These are phyloP conservation scores for Sicyos baderoa DNA, from an alignment of 306 rosid species.

Conservation along the genomic window DNA sequence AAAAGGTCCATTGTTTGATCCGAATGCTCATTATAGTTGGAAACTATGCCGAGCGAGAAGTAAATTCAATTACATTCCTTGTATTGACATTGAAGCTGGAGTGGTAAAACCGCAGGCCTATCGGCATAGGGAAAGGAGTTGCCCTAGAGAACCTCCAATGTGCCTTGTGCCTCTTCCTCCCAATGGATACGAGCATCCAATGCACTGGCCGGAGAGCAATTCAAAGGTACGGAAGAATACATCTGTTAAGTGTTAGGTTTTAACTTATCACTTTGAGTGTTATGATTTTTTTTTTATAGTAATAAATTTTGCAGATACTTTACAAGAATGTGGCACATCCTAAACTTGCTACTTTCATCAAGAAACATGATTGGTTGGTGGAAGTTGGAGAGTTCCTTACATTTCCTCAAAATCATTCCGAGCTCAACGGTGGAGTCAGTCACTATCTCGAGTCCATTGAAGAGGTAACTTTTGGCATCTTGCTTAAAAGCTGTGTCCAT, in stretches of 20 bases:
- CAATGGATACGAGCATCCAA: conserved; percentile 46
- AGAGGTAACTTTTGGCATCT: conserved; percentile 46
- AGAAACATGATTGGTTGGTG: conserved; percentile 65
- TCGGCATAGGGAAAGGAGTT: conserved; percentile 88
- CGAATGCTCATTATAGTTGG: conserved; percentile 64
- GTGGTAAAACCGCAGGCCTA: conserved; percentile 55
- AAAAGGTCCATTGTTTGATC: conserved; percentile 80
- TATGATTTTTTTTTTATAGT: conserved; percentile 25
- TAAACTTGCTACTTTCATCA: conserved; percentile 67
- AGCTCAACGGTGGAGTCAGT: conserved; percentile 65
- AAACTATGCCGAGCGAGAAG: conserved; percentile 64
- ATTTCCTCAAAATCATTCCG: conserved; percentile 73
- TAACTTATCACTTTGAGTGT: conserved; percentile 9
- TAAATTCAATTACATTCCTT: conserved; percentile 90
- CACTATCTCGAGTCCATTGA: conserved; percentile 94
- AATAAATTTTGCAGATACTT: conserved; percentile 54
- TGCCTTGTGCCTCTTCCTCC: conserved; percentile 83
- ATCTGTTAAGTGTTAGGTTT: conserved; percentile 3
- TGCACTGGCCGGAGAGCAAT: conserved; percentile 84
- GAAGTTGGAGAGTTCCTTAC: conserved; percentile 64
- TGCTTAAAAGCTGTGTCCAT: conserved; percentile 1
- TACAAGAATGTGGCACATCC: conserved; percentile 91
- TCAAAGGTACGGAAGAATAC: conserved; percentile 44
- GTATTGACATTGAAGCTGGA: conserved; percentile 63
- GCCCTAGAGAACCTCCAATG: conserved; percentile 56